Base-by-base conservation (phyloP, 2,329 filamentous ascomycete species). In the Chaetomiaceae sp. region DNA sequence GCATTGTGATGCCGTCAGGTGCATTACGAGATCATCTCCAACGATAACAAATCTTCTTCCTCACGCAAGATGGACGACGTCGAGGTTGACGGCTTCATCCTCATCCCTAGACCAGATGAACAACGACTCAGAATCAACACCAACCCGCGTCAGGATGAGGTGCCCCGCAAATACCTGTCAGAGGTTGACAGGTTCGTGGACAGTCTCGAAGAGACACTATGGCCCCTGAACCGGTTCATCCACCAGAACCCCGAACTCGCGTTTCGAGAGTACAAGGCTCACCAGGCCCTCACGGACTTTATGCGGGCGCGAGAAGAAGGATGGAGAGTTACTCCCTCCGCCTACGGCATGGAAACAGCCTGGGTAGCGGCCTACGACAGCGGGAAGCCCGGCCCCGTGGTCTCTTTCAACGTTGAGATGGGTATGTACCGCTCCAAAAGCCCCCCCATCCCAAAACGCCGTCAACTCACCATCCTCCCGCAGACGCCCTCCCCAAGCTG, bases 371-470 rank as follows among this genome's bases (percentile, higher is more conserved):
- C 33, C n/a, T 44, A 39, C 33, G 48, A 50, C 6, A 50, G 48
- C 16, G 33, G 48, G 8, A 8, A 19, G 19, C 23, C 10, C 3
- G 48, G 48, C 8, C 48, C 48, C 8, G 17, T n/a, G 12, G 40
- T 50, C 6, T 50, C 48, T 5, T 50, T 50, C 25, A 50, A 50
- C 7, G 17, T 44, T n/a, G 48, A 50, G 9, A 50, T 50, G 48
- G 48, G 48, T 44, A 50, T 9, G 48, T 48, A 7, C 13, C n/a
- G n/a, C n/a, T n/a, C n/a, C n/a, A n/a, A n/a, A n/a, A n/a, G n/a
- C n/a, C n/a, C n/a, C n/a, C n/a, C n/a, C n/a, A n/a, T n/a, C n/a
- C n/a, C n/a, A n/a, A n/a, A n/a, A n/a, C n/a, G n/a, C n/a, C 20
- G 35, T 27, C 25, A 27, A 27, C 3, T 7, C 3, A 27, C 3